phyloP scores from a whole-genome alignment of 108 stramenopile species.

The Fragilaria radians region DNA sequence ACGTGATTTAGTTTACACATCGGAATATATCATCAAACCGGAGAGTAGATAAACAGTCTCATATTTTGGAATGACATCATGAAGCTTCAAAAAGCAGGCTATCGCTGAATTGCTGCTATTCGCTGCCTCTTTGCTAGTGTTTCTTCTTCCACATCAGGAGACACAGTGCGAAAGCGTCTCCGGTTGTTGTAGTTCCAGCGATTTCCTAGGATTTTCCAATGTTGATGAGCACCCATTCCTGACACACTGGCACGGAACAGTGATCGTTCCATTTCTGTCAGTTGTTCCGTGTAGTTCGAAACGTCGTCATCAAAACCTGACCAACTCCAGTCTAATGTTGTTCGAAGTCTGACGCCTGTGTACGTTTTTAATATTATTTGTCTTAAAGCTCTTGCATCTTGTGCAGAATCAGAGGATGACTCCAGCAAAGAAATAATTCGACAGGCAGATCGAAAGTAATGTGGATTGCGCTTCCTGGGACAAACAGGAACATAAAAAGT shows the following conservation, averaged over 20 bases:
- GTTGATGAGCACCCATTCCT: constrained; percentile 24
- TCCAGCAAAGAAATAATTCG: neutral
- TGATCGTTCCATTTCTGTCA: constrained; percentile 40
- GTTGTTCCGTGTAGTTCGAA: constrained; percentile 16
- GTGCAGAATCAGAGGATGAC: neutral
- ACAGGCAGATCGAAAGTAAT: neutral
- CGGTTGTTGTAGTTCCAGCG: constrained; percentile 8
- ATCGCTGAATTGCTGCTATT: too few species aligned
- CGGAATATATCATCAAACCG: too few species aligned
- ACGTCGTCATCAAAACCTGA: constrained; percentile 48
- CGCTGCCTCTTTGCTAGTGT: too few species aligned
- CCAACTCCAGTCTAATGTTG: constrained; percentile 41
- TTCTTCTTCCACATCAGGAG: too few species aligned
- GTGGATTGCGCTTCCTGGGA: constrained; percentile 1
- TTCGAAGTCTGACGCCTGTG: constrained; percentile 38
- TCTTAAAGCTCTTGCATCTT: neutral
- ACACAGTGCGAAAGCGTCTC: too few species aligned
- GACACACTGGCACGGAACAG: constrained; percentile 35
- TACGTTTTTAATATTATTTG: constrained; percentile 16
- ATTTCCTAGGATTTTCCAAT: constrained; percentile 38
- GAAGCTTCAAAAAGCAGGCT: too few species aligned
- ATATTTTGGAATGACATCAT: too few species aligned
- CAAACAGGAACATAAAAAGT: neutral
- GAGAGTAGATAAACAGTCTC: too few species aligned
- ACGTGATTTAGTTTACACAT: too few species aligned